Percentiles rank a stretch among this genome's conserved stretches.
phyloP scores from a whole-genome alignment of 495 filamentous ascomycete genomes.

The Penicillium riverlandense region DNA sequence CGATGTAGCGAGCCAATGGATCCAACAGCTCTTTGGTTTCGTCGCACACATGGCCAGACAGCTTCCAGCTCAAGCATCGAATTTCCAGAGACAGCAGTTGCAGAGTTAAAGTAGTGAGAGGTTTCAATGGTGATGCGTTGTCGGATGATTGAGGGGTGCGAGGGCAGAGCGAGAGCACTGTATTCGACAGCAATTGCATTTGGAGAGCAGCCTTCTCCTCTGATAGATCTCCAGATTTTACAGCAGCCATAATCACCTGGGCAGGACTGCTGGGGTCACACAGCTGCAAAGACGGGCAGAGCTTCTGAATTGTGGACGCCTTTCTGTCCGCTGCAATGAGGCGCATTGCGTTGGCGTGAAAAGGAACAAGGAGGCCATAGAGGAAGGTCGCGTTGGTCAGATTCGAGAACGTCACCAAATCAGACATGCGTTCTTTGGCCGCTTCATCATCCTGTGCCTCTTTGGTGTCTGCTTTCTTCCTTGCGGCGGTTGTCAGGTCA shows the following conservation, averaged over 20 bases:
- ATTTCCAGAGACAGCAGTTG: constrained; percentile 62
- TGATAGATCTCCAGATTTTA: constrained; percentile 35
- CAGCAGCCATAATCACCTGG: constrained; percentile 49
- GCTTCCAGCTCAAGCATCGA: constrained; percentile 61
- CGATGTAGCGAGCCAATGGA: constrained; percentile 61
- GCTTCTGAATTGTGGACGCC: constrained; percentile 44
- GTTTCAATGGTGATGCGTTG: constrained; percentile 46
- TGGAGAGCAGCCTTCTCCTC: constrained; percentile 58
- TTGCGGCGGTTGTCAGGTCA: constrained; percentile 15
- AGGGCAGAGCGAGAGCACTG: constrained; percentile 56
- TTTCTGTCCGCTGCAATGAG: constrained; percentile 37
- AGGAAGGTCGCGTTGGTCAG: constrained; percentile 29
- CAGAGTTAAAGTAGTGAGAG: constrained; percentile 52
- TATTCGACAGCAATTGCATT: constrained; percentile 62
- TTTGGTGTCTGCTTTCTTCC: constrained; percentile 11
- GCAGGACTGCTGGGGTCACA: constrained; percentile 55
- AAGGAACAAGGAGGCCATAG: constrained; percentile 28
- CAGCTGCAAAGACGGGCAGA: constrained; percentile 34
- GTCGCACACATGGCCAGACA: constrained; percentile 63
- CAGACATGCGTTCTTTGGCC: constrained; percentile 45
- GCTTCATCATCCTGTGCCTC: constrained; percentile 21
- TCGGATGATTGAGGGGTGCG: constrained; percentile 9
- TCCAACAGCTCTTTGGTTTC: constrained; percentile 60
- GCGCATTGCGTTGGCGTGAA: constrained; percentile 42
- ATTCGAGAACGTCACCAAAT: constrained; percentile 54